These are phyloP conservation scores for Podospora sp. DNA, from an alignment of 495 filamentous ascomycete genomes.

Conservation along the genomic window DNA sequence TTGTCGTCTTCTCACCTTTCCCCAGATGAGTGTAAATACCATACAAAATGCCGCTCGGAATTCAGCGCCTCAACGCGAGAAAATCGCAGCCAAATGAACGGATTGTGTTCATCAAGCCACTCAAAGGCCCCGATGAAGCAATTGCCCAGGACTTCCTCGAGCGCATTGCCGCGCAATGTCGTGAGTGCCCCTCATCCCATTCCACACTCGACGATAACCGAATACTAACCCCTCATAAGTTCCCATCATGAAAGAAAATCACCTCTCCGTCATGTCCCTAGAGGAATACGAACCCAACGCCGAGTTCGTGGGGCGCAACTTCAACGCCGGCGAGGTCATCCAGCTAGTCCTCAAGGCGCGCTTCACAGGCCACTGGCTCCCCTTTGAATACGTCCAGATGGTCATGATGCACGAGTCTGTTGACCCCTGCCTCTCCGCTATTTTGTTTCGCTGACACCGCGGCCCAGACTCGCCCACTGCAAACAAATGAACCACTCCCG, in stretches of 20 bases:
- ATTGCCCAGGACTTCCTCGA: constrained; percentile 71
- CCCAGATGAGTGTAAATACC: background rate
- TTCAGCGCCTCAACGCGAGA: constrained; percentile 68
- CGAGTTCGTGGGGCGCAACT: constrained; percentile 78
- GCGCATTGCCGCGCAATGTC: constrained; percentile 75
- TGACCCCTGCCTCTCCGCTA: background rate
- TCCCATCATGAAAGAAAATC: constrained; percentile 71
- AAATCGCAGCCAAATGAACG: constrained; percentile 65
- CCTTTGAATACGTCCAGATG: constrained; percentile 77
- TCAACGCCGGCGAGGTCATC: constrained; percentile 82
- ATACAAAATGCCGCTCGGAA: constrained; percentile 63
- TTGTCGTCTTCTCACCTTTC: background rate
- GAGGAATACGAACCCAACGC: constrained; percentile 75
- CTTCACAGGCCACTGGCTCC: constrained; percentile 64
- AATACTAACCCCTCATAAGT: constrained; percentile 32
- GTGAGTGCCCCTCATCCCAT: constrained; percentile 34
- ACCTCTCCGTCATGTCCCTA: constrained; percentile 68
- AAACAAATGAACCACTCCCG: constrained; percentile 81
- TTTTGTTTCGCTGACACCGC: constrained; percentile 12
- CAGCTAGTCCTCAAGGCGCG: constrained; percentile 73
- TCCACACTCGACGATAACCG: background rate
- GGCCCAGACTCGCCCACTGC: constrained; percentile 69
- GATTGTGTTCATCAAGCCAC: constrained; percentile 77
- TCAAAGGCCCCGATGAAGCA: constrained; percentile 58
- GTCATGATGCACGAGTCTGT: constrained; percentile 76